Conservation (phyloP, 2,329 filamentous ascomycete genomes). For the Apiospora pterosperma region DNA sequence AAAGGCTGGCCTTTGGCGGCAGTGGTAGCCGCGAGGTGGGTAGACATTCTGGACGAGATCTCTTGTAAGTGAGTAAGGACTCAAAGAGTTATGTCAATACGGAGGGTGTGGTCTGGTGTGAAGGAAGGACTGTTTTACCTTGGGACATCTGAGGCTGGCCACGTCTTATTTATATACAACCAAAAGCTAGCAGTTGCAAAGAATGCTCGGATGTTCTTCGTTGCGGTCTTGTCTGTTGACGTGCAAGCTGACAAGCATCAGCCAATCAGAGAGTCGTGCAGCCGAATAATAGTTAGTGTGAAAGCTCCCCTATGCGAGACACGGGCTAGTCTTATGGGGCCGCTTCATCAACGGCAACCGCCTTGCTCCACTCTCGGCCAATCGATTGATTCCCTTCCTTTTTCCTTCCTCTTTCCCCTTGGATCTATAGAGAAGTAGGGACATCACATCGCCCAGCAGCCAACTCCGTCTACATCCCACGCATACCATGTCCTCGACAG, state of each 20-base stretch:
- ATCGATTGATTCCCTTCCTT: background rate
- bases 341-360: background rate
- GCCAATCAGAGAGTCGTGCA: slow-evolving; percentile 14
- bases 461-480: background rate
- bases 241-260: background rate
- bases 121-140: background rate
- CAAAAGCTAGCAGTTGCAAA: background rate
- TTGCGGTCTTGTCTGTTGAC: background rate
- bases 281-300: slow-evolving; percentile 13
- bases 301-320: slow-evolving; percentile 6
- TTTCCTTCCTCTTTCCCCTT: background rate
- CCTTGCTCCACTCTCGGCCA: background rate
- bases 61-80: background rate
- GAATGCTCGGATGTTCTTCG: too few relatives aligned
- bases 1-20: slow-evolving; percentile 33
- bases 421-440: background rate
- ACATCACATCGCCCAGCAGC: background rate
- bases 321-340: background rate
- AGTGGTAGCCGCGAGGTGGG: slow-evolving; percentile 38
- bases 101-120: background rate
- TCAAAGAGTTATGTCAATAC: background rate
- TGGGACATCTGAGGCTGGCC: background rate
- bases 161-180: background rate
- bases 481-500: background rate
- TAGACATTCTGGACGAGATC: slow-evolving; percentile 23